Evolutionary conservation across 768 basidiomycete species (phyloP).

Genomic region (Coprinopsis sp.): DNA sequence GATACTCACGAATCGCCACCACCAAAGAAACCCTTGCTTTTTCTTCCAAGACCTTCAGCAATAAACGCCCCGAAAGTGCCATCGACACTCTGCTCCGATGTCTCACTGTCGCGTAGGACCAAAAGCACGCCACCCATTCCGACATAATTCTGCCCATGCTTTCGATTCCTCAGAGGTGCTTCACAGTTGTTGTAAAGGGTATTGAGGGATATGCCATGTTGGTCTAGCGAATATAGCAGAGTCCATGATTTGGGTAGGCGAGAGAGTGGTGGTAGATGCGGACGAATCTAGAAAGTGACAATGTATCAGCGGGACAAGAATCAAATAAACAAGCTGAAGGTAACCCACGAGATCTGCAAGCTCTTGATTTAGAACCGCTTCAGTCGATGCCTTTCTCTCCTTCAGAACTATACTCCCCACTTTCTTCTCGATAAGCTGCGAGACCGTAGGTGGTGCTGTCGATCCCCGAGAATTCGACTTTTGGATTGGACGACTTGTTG

Average conservation of each 20-base stretch:
- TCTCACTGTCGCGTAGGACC: conserved; percentile 56
- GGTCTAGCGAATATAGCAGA: conserved; percentile 86
- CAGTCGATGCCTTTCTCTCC: conserved; percentile 55
- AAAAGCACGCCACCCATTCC: conserved; percentile 47
- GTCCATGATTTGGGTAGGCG: conserved; percentile 71
- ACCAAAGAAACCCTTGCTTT: conserved; percentile 74
- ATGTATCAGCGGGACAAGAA: neutral
- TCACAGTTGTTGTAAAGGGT: conserved; percentile 77
- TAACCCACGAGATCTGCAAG: conserved; percentile 59
- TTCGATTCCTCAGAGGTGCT: conserved; percentile 27
- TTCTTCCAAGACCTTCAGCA: conserved; percentile 62
- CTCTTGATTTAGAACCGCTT: conserved; percentile 42
- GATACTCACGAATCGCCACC: conserved; percentile 74
- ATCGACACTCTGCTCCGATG: conserved; percentile 57
- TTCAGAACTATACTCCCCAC: conserved; percentile 42
- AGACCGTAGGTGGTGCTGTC: no score
- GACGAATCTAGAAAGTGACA: conserved; percentile 57
- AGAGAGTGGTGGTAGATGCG: conserved; percentile 66
- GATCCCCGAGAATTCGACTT: no score
- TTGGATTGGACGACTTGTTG: no score
- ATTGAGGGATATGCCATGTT: conserved; percentile 88
- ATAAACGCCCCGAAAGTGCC: conserved; percentile 79
- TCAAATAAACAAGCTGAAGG: conserved; percentile 5
- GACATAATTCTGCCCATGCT: conserved; percentile 20
- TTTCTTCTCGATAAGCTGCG: conserved; percentile 48